Evolutionary conservation across 2,329 filamentous ascomycete genomes (phyloP).

Genomic region (Neobulgaria alba): DNA sequence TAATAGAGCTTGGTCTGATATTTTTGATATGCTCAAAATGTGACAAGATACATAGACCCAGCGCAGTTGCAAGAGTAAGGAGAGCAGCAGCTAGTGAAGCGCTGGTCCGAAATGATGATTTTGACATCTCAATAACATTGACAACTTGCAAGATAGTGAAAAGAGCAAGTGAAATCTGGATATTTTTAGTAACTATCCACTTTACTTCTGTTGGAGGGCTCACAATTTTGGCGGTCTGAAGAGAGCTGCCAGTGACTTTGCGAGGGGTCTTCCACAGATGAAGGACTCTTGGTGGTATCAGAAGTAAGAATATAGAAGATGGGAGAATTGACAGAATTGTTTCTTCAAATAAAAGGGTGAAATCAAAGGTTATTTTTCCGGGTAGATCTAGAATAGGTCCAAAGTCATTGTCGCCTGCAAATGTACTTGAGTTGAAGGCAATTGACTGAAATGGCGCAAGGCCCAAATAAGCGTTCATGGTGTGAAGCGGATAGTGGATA

Average conservation of each 20-base stretch:
- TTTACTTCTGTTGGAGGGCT: too few relatives aligned
- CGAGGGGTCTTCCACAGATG: background rate
- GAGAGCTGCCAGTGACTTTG: background rate
- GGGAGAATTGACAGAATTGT: constrained; percentile 17
- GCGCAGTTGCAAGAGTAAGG: constrained; percentile 14
- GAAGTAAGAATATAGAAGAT: constrained; percentile 14
- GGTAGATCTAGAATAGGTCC: too few relatives aligned
- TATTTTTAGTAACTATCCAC: too few relatives aligned
- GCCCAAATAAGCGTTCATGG: too few relatives aligned
- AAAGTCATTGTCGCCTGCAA: too few relatives aligned
- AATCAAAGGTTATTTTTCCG: too few relatives aligned
- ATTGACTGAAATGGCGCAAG: too few relatives aligned
- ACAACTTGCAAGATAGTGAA: constrained; percentile 17
- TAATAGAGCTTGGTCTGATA: constrained; percentile 1
- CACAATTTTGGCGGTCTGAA: constrained; percentile 17
- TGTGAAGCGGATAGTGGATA: too few relatives aligned
- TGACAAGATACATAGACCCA: constrained; percentile 12
- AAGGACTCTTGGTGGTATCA: constrained; percentile 14
- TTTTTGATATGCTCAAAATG: constrained; percentile 1
- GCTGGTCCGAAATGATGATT: background rate
- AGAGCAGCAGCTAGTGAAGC: background rate
- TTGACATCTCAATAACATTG: constrained; percentile 9
- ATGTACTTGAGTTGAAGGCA: too few relatives aligned
- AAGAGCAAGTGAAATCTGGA: constrained; percentile 24
- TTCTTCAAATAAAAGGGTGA: constrained; percentile 21